Conservation (phyloP, 495 filamentous ascomycete genomes). For the Podospora australis region DNA sequence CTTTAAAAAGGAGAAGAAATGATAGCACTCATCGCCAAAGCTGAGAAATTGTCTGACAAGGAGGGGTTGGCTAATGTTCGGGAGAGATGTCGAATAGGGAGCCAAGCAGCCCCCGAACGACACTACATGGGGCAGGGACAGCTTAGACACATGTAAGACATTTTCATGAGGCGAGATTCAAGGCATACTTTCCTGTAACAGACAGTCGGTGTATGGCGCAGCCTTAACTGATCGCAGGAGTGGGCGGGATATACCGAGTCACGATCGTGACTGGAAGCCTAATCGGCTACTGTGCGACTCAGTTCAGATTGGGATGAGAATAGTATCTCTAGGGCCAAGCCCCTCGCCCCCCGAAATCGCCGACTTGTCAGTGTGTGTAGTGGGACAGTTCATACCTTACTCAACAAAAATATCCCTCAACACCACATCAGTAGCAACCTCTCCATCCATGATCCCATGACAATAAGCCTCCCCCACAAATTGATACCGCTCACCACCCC, state of each 20-base stretch:
- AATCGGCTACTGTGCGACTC: too few species aligned
- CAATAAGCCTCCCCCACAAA: slow-evolving; percentile 16
- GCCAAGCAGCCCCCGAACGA: not conserved
- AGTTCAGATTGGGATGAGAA: too few species aligned
- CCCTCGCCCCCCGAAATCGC: not conserved
- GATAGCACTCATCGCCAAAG: not conserved
- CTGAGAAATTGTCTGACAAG: too few species aligned
- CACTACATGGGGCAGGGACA: slow-evolving; percentile 1
- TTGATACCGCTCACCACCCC: not conserved
- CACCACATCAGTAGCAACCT: not conserved
- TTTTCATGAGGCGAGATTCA: slow-evolving; percentile 8
- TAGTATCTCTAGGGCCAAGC: too few species aligned
- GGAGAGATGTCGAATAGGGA: not conserved
- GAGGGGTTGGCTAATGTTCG: too few species aligned
- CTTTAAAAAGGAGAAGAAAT: not conserved
- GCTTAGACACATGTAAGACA: slow-evolving; percentile 9
- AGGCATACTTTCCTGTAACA: too few species aligned
- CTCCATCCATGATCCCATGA: slow-evolving; percentile 18
- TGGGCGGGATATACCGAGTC: too few species aligned
- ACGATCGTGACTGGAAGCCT: too few species aligned
- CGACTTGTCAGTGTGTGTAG: not conserved
- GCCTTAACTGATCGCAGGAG: too few species aligned
- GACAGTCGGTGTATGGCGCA: too few species aligned
- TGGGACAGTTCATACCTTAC: too few species aligned
- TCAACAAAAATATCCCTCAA: not conserved